A percentile compares a stretch with the other conserved stretches of the same genome.
phyloP scores from a whole-genome alignment of 1,284 basidiomycete genomes.

The Schizophyllum amplum region DNA sequence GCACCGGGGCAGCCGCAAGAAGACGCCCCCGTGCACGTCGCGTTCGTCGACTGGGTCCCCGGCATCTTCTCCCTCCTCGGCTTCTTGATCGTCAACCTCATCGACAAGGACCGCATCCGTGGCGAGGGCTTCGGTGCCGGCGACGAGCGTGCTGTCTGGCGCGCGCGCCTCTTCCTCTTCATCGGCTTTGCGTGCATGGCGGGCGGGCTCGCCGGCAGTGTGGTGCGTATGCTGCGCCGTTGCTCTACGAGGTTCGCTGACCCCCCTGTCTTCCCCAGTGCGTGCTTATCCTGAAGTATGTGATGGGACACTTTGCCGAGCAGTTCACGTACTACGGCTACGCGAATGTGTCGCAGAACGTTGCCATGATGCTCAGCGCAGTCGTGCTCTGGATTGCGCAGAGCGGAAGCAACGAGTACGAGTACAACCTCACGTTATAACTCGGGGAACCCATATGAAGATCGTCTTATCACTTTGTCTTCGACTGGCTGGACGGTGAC shows the following conservation, averaged over 20 bases:
- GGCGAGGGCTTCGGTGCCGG: conserved; percentile 66
- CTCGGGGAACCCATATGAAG: too few relatives aligned
- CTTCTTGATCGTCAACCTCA: conserved; percentile 88
- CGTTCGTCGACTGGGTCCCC: conserved; percentile 92
- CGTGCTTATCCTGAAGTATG: conserved; percentile 88
- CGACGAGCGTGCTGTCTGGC: conserved; percentile 80
- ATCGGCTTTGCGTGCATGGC: conserved; percentile 97
- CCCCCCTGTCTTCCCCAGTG: conserved; percentile 47
- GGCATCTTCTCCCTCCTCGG: conserved; percentile 92
- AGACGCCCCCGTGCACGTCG: conserved; percentile 76
- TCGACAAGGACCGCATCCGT: conserved; percentile 88
- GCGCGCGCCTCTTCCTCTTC: conserved; percentile 85
- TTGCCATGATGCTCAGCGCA: conserved; percentile 85
- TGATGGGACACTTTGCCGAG: conserved; percentile 66
- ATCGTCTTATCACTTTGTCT: too few relatives aligned
- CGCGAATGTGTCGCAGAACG: conserved; percentile 90
- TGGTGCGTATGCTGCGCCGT: conserved; percentile 47
- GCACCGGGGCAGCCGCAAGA: conserved; percentile 39
- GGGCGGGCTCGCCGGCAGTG: conserved; percentile 88
- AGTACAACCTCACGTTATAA: conserved; percentile 78
- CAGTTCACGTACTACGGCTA: conserved; percentile 90
- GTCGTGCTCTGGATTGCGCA: conserved; percentile 85
- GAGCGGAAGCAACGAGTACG: conserved; percentile 74
- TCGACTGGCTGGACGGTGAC: too few relatives aligned
- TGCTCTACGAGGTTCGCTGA: conserved; percentile 1